Evolutionary conservation across 1,284 basidiomycete species (phyloP).

Genomic region (Grifola frondosa): DNA sequence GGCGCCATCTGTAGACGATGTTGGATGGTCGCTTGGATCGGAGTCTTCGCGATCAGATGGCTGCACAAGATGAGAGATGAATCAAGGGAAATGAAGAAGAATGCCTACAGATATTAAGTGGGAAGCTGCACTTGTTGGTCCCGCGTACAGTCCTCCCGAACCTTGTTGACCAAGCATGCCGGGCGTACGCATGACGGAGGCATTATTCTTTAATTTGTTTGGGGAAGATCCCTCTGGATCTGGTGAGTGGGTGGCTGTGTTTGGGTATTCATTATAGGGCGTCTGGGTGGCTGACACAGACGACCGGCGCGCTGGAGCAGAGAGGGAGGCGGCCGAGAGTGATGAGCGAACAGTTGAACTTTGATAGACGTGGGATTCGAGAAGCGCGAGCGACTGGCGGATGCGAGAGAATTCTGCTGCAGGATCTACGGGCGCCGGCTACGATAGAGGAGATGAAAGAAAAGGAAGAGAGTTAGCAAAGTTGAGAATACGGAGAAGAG

Average conservation of each 20-base stretch:
- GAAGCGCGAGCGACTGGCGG: conserved; percentile 67
- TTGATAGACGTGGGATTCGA: conserved; percentile 66
- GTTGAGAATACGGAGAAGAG: conserved; percentile 10
- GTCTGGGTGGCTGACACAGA: conserved; percentile 8
- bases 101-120: conserved; percentile 59
- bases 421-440: conserved; percentile 62
- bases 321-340: neutral
- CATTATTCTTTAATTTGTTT: conserved; percentile 38
- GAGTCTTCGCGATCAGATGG: conserved; percentile 39
- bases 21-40: conserved; percentile 43
- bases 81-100: conserved; percentile 3
- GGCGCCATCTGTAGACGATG: conserved; percentile 1
- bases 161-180: conserved; percentile 65
- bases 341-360: conserved; percentile 24
- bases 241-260: conserved; percentile 1
- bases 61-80: conserved; percentile 14
- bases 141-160: conserved; percentile 68
- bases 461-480: conserved; percentile 13
- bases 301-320: conserved; percentile 8
- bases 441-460: conserved; percentile 9
- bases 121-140: conserved; percentile 67
- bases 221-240: conserved; percentile 11
- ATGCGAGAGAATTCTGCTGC: conserved; percentile 70
- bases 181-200: conserved; percentile 39
- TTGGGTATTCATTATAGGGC: conserved; percentile 6